Evolutionary conservation across 2,329 filamentous ascomycete species (phyloP).

Genomic region (Fusarium sp.): DNA sequence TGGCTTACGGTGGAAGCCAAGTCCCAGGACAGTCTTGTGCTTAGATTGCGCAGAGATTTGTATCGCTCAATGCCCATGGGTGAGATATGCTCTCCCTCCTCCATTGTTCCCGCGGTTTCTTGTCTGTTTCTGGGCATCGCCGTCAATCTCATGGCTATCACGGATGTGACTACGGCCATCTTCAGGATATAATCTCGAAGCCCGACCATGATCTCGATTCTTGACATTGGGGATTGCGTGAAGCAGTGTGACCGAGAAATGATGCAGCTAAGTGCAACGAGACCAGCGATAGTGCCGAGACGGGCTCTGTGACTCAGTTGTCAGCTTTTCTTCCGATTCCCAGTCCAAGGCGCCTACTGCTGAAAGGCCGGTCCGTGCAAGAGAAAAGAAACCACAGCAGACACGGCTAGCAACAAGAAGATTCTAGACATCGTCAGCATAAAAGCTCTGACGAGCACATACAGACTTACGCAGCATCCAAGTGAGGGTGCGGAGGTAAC

Average conservation of each 20-base stretch:
- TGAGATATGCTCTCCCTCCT: constrained; percentile 5
- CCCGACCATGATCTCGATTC: constrained; percentile 10
- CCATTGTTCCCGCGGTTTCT: background rate
- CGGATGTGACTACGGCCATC: constrained; percentile 9
- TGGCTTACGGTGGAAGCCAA: constrained; percentile 1
- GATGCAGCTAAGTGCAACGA: constrained; percentile 11
- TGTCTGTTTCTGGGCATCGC: background rate
- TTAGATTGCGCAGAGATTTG: background rate
- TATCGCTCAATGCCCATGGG: background rate
- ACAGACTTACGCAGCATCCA: constrained; percentile 29
- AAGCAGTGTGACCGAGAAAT: constrained; percentile 1
- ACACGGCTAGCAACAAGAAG: constrained; percentile 18
- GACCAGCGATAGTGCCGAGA: constrained; percentile 14
- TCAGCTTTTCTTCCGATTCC: constrained; percentile 21
- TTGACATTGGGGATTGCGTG: background rate
- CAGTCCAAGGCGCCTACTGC: constrained; percentile 24
- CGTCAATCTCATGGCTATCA: constrained; percentile 9
- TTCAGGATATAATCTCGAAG: constrained; percentile 15
- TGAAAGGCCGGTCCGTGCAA: constrained; percentile 19
- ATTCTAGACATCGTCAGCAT: constrained; percentile 26
- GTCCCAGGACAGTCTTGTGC: constrained; percentile 2
- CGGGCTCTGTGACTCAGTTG: constrained; percentile 20
- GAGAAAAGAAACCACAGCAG: constrained; percentile 18
- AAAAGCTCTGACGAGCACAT: background rate
- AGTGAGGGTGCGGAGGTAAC: constrained; percentile 13